Conservation (phyloP, 805 yeast species). For the Priceomyces haplophilus region DNA sequence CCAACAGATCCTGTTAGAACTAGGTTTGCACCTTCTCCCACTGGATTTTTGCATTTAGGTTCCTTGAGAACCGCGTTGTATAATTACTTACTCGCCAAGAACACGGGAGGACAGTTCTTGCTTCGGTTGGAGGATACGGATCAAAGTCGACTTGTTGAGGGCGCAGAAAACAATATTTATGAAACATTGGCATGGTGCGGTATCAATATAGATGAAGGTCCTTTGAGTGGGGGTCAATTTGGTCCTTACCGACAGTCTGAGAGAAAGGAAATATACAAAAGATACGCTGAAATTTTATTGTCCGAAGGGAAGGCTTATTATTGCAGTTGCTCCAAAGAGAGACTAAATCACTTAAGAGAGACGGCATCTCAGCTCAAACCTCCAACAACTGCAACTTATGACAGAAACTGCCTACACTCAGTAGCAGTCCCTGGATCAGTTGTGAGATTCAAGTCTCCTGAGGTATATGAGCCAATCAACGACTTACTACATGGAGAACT, state of each 20-base stretch:
- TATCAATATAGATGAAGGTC: constrained; percentile 78
- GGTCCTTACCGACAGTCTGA: constrained; percentile 90
- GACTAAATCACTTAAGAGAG: constrained; percentile 64
- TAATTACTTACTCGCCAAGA: constrained; percentile 76
- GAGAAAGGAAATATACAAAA: constrained; percentile 60
- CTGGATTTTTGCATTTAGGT: constrained; percentile 92
- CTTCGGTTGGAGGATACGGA: constrained; percentile 93
- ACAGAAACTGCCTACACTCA: constrained; percentile 65
- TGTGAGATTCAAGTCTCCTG: constrained; percentile 77
- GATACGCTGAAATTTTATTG: constrained; percentile 56
- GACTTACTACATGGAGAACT: constrained; percentile 80
- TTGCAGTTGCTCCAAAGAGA: constrained; percentile 80
- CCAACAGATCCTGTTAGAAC: constrained; percentile 67
- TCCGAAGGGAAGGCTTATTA: constrained; percentile 74
- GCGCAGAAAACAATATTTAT: constrained; percentile 81
- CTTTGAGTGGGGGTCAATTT: constrained; percentile 50
- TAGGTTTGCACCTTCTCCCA: constrained; percentile 97
- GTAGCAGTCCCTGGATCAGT: constrained; percentile 34
- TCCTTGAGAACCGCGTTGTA: constrained; percentile 90
- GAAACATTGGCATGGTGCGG: constrained; percentile 77
- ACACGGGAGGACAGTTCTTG: constrained; percentile 77
- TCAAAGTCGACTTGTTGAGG: constrained; percentile 68
- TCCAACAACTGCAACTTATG: constrained; percentile 90
- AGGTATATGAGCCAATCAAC: constrained; percentile 56
- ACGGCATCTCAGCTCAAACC: constrained; percentile 75